These are phyloP conservation scores for Chaetomium strumarium DNA, from an alignment of 2,329 filamentous ascomycete genomes.

Conservation along the genomic window DNA sequence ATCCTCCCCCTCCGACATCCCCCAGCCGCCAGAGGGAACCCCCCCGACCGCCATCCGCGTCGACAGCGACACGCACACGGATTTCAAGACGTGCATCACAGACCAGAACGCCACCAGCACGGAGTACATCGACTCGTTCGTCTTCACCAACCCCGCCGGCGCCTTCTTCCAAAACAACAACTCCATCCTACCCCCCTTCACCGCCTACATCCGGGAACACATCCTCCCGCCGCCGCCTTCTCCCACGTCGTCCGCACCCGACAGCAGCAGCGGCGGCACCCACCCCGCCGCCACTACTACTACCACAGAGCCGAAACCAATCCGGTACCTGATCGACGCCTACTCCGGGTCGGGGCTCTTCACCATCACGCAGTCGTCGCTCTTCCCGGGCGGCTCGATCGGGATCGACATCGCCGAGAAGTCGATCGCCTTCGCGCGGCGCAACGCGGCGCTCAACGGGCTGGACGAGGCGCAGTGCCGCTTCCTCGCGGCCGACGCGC, in stretches of 20 bases:
- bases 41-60: constrained; percentile 42
- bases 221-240: constrained; percentile 66
- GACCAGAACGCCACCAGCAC: constrained; percentile 75
- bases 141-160: constrained; percentile 86
- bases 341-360: constrained; percentile 98
- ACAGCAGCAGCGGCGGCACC: no score
- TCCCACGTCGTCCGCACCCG: constrained; percentile 26
- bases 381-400: constrained; percentile 74
- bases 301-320: no score
- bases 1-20: constrained; percentile 29
- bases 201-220: constrained; percentile 75
- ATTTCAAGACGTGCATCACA: constrained; percentile 85
- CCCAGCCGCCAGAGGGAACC: constrained; percentile 27
- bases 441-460: constrained; percentile 73
- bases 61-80: constrained; percentile 55
- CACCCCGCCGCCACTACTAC: no score
- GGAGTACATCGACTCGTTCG: constrained; percentile 80
- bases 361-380: constrained; percentile 81
- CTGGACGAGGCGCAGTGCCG: constrained; percentile 61
- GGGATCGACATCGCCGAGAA: constrained; percentile 84
- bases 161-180: constrained; percentile 99
- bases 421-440: constrained; percentile 71
- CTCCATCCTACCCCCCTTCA: constrained; percentile 84
- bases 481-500: constrained; percentile 87
- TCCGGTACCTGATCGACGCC: constrained; percentile 91